Percentiles rank a stretch among this genome's conserved stretches.
Conservation (phyloP, 1,139 yeast species). For the Lodderomyces orthopsilosis region DNA sequence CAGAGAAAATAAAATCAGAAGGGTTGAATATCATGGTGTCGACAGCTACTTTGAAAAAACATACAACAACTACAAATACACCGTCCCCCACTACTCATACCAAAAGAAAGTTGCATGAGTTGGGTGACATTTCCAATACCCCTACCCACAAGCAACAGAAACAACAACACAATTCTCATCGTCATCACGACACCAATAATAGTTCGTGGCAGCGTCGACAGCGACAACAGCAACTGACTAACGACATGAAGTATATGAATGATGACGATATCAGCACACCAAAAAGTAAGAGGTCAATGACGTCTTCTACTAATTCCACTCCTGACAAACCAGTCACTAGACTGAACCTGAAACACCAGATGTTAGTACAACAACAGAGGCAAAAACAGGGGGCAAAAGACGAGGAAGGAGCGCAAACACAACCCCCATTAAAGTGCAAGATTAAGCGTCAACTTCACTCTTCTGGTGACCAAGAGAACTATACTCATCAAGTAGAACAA, state of each 20-base stretch:
- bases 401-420: not conserved
- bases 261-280: not conserved
- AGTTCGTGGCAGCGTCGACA: slow-evolving; percentile 2
- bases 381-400: slow-evolving; percentile 4
- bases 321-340: slow-evolving; percentile 10
- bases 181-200: not conserved
- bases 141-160: slow-evolving; percentile 9
- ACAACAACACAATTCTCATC: slow-evolving; percentile 11
- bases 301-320: not conserved
- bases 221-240: slow-evolving; percentile 1
- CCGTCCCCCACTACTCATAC: slow-evolving; percentile 9
- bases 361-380: slow-evolving; percentile 2
- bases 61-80: not conserved
- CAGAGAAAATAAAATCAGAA: no score
- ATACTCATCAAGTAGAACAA: slow-evolving; percentile 2
- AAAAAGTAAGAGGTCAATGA: not conserved
- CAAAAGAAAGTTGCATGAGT: slow-evolving; percentile 33
- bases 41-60: not conserved
- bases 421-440: not conserved
- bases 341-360: slow-evolving; percentile 9
- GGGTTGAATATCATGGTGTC: no score
- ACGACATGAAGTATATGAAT: not conserved
- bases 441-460: not conserved
- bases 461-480: not conserved
- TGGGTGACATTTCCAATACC: slow-evolving; percentile 36